Evolutionary conservation across 1,139 yeast species (phyloP).

Genomic region (Protomyces arabidopsidicola): DNA sequence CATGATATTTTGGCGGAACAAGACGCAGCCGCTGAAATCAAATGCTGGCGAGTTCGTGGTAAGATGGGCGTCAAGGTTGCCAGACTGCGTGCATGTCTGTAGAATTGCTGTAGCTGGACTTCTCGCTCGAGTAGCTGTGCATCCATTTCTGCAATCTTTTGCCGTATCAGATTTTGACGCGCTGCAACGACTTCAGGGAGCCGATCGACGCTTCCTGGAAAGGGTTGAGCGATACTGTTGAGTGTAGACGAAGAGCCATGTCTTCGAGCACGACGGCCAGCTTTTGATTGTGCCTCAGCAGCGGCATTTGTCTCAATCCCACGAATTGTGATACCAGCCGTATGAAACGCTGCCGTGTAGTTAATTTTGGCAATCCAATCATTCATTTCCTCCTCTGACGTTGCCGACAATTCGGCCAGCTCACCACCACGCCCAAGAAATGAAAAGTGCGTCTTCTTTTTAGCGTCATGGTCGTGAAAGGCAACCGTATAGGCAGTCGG

Average conservation of each 20-base stretch:
- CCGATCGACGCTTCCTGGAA: background rate
- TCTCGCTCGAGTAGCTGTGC: conserved; percentile 39
- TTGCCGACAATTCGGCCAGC: conserved; percentile 42
- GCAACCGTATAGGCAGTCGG: conserved; percentile 43
- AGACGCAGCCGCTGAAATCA: conserved; percentile 47
- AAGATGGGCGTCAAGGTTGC: conserved; percentile 51
- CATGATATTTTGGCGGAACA: conserved; percentile 52
- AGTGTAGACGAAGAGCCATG: conserved; percentile 9
- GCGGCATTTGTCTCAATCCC: conserved; percentile 6
- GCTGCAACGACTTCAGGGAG: conserved; percentile 30
- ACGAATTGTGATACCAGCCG: conserved; percentile 39
- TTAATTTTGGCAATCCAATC: conserved; percentile 59
- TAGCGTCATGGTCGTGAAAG: conserved; percentile 32
- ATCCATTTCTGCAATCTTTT: conserved; percentile 39
- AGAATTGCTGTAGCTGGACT: conserved; percentile 39
- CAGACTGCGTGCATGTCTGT: conserved; percentile 41
- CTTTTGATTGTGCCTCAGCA: background rate
- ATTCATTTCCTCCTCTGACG: conserved; percentile 42
- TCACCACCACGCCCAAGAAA: conserved; percentile 40
- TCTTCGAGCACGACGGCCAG: conserved; percentile 1
- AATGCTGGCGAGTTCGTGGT: conserved; percentile 48
- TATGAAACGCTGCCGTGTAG: conserved; percentile 50
- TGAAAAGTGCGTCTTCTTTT: conserved; percentile 35
- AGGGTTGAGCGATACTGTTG: background rate
- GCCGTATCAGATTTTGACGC: conserved; percentile 28